A percentile compares a stretch with the other conserved stretches of the same genome.
Evolutionary conservation across 305 asterid species (phyloP).

Genomic region (Coffea humblotiana): DNA sequence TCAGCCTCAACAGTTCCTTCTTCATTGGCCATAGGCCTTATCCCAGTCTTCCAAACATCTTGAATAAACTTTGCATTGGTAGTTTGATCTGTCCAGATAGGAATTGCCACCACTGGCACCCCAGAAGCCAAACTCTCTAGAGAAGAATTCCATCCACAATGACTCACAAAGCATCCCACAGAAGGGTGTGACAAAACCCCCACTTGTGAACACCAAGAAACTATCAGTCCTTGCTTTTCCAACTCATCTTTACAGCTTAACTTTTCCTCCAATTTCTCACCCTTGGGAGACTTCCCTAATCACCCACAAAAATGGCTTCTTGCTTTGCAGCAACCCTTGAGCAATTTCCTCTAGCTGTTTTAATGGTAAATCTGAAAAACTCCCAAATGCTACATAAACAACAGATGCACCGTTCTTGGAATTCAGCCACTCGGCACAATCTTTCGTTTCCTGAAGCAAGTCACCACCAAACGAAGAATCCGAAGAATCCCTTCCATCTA

Average conservation of each 20-base stretch:
- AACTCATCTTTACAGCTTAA: constrained; percentile 18
- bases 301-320: constrained; percentile 27
- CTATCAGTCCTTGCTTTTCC: constrained; percentile 18
- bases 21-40: constrained; percentile 28
- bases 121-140: constrained; percentile 42
- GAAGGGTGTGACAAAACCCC: constrained; percentile 23
- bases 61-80: constrained; percentile 45
- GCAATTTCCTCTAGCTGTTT: constrained; percentile 23
- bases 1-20: constrained; percentile 35
- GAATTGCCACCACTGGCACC: constrained; percentile 42
- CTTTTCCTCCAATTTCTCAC: constrained; percentile 12
- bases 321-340: constrained; percentile 9
- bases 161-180: constrained; percentile 24
- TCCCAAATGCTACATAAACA: constrained; percentile 51
- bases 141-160: constrained; percentile 48
- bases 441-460: neutral
- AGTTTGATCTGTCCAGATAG: constrained; percentile 45
- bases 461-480: constrained; percentile 33
- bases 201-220: constrained; percentile 27
- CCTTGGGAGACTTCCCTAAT: neutral
- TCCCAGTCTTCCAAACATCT: constrained; percentile 50
- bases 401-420: constrained; percentile 30
- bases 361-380: constrained; percentile 27
- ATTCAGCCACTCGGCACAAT: constrained; percentile 30
- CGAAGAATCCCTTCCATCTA: constrained; percentile 20